phyloP scores from a whole-genome alignment of 2,329 filamentous ascomycete genomes.

The Cordyceps tenuipes region DNA sequence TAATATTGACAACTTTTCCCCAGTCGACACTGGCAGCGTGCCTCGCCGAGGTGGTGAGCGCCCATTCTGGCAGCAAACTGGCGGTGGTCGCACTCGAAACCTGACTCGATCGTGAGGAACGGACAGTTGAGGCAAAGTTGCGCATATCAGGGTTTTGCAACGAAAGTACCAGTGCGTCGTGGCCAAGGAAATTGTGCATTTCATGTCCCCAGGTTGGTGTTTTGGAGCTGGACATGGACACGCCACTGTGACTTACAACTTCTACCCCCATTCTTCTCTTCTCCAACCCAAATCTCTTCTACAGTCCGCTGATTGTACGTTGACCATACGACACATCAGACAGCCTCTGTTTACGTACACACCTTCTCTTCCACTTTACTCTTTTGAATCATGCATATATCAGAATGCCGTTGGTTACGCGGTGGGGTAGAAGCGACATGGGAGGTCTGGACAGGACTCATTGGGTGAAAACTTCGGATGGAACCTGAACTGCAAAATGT shows the following conservation, averaged over 20 bases:
- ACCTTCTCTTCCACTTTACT: background rate
- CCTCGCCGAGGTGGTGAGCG: conserved; percentile 11
- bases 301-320: background rate
- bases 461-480: background rate
- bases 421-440: background rate
- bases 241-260: background rate
- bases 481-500: background rate
- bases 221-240: background rate
- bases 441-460: background rate
- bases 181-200: background rate
- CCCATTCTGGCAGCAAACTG: conserved; percentile 12
- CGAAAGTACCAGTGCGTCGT: background rate
- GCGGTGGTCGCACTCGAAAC: conserved; percentile 10
- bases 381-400: conserved; percentile 1
- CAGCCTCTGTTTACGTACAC: background rate
- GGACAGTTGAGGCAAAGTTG: background rate
- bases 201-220: background rate
- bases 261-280: background rate
- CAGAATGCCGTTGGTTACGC: background rate
- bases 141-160: background rate
- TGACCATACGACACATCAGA: background rate
- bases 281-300: background rate
- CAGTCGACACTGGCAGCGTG: conserved; percentile 1
- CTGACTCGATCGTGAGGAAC: conserved; percentile 9
- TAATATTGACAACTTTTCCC: background rate